Evolutionary conservation across 2,329 filamentous ascomycete species (phyloP), one percentile per base, ranked within the genome.

Genomic region (Stagonosporopsis tanaceti): DNA sequence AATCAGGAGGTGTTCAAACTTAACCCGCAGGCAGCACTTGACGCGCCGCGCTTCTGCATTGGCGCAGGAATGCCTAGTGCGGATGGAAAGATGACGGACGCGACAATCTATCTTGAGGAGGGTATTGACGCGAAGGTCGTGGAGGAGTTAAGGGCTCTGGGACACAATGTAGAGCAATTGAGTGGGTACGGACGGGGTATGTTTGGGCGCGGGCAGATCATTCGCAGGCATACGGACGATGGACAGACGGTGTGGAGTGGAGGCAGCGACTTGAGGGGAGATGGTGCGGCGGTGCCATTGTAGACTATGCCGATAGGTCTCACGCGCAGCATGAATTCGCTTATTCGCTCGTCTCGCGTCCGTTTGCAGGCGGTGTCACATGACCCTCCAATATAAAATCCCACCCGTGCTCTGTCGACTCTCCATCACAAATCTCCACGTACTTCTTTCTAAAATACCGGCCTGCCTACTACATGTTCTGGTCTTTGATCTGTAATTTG

Each of bases 11-110:
- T 93, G 0, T 96, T 93, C 67, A 87, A 88, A 1, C 82, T 92
- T 50, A 89, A 89, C 61, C 93, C 93, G 0, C 95, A 99, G 77
- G 87, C 92, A 57, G 93, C 94, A 2, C 84, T 98, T 0, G 95
- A 99, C 72, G 90, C 94, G 3, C 94, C 95, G 15, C 84, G 95
- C n/a, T 84, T 98, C 63, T 97, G 93, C 68, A 91, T 98, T 57
- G 89, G 89, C 1, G 87, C 90, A 0, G 89, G 87, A 0, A 88
- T 89, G 81, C 85, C 89, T 0, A 84, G 87, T 45, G 77, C 81
- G 27, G 77, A 77, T 32, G 84, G 84, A 6, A 81, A 84, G 48
- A 82, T 83, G 24, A 77, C 84, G 14, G 87, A 89, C 61, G 82
- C 82, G 69, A 87, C 81, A 0, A 89, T 97, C 0, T 91, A 87